Evolutionary conservation across 345 rosid species (phyloP).

Genomic region (Psidium guajava): DNA sequence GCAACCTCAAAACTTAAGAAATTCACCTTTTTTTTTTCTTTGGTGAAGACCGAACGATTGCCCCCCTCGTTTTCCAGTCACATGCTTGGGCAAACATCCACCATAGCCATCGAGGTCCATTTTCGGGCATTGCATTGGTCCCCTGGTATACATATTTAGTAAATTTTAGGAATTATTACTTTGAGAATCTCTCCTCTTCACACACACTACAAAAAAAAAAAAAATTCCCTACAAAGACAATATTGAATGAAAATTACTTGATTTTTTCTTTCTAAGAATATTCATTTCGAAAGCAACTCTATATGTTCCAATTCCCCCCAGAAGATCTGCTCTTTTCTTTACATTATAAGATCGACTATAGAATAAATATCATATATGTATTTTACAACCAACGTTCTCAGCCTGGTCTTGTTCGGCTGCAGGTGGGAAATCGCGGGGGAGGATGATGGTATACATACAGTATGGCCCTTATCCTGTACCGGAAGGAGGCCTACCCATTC

Average conservation of each 20-base stretch:
- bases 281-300: neutral
- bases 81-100: neutral
- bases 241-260: neutral
- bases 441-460: slow-evolving; percentile 70
- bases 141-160: neutral
- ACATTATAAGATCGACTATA: too few species aligned
- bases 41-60: neutral
- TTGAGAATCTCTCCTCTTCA: neutral
- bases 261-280: neutral
- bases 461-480: slow-evolving; percentile 95
- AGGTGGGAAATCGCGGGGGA: slow-evolving; percentile 77
- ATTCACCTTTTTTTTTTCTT: neutral
- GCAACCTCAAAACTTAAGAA: neutral
- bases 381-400: neutral
- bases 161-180: neutral
- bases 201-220: neutral
- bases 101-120: neutral
- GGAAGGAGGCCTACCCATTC: slow-evolving; percentile 66
- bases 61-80: neutral
- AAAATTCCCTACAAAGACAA: neutral
- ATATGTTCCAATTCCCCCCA: neutral
- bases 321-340: neutral
- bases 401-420: slow-evolving; percentile 2
- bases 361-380: too few species aligned
- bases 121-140: neutral